These are phyloP conservation scores for Isabelozyma heimii DNA, from an alignment of 805 yeast species.

Conservation along the genomic window DNA sequence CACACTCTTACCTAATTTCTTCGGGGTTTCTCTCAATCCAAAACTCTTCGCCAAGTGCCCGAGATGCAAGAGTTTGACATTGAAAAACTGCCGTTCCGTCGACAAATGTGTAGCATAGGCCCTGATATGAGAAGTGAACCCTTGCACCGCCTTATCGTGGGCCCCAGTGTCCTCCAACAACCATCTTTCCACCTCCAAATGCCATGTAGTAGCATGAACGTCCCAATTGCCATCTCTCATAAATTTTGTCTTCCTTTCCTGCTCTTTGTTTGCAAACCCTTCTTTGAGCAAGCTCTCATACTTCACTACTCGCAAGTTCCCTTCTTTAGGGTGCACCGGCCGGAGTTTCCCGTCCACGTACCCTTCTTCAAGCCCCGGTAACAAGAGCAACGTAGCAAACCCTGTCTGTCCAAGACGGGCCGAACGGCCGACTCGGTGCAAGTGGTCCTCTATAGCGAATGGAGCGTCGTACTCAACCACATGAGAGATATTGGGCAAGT, in stretches of 20 bases:
- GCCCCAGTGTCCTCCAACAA: constrained; percentile 63
- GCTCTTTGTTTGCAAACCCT: constrained; percentile 35
- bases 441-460: constrained; percentile 87
- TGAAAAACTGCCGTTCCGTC: constrained; percentile 75
- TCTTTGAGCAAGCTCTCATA: constrained; percentile 31
- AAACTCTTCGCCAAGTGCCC: constrained; percentile 97
- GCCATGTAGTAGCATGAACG: constrained; percentile 94
- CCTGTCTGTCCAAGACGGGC: constrained; percentile 96
- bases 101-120: constrained; percentile 95
- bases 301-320: constrained; percentile 29
- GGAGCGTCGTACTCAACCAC: constrained; percentile 96
- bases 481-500: constrained; percentile 78
- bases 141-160: constrained; percentile 70
- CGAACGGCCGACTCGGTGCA: constrained; percentile 96
- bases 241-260: constrained; percentile 27
- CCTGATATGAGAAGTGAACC: constrained; percentile 83
- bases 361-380: constrained; percentile 89
- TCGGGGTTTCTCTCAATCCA: constrained; percentile 93
- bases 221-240: constrained; percentile 69
- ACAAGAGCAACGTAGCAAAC: constrained; percentile 67
- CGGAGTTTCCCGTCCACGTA: constrained; percentile 56
- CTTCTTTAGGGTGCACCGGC: constrained; percentile 38
- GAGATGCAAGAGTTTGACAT: constrained; percentile 77
- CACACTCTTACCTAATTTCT: constrained; percentile 55
- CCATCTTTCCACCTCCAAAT: constrained; percentile 85